These are phyloP conservation scores for Pseudoscleropodium purum DNA, from an alignment of 225 moss, liverwort and hornwort species.

Conservation along the genomic window DNA sequence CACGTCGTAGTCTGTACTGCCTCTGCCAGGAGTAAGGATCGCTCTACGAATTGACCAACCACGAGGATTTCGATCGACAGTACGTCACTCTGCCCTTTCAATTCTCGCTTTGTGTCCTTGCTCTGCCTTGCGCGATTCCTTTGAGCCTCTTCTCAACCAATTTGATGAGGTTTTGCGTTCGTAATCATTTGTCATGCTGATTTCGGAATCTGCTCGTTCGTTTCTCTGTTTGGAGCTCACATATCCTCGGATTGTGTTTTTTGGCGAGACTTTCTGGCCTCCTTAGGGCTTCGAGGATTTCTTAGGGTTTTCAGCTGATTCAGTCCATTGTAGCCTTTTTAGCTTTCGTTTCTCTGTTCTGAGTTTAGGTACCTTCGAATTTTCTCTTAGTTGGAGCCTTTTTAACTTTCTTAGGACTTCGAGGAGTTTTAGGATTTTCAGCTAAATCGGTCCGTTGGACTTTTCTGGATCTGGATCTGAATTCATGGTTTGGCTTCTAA, in stretches of 20 bases:
- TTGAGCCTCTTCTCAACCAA: neutral
- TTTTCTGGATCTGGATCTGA: no score
- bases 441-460: no score
- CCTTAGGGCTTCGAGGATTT: neutral
- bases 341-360: neutral
- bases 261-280: neutral
- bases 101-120: neutral
- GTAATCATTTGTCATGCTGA: no score
- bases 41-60: conserved; percentile 12
- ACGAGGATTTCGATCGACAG: conserved; percentile 62
- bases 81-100: conserved; percentile 7
- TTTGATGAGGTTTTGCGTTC: neutral
- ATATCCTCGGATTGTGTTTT: neutral
- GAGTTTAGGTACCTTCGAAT: neutral
- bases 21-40: neutral
- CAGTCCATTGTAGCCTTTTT: neutral
- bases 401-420: neutral
- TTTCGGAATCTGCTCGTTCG: neutral
- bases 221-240: neutral
- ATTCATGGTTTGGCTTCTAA: no score
- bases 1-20: neutral
- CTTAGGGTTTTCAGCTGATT: neutral
- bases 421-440: no score
- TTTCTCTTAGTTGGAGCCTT: neutral
- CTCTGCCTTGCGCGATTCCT: neutral